Evolutionary conservation across 805 yeast genomes (phyloP), one percentile per base, ranked within the genome.

Genomic region (Lachancea lanzarotensis): DNA sequence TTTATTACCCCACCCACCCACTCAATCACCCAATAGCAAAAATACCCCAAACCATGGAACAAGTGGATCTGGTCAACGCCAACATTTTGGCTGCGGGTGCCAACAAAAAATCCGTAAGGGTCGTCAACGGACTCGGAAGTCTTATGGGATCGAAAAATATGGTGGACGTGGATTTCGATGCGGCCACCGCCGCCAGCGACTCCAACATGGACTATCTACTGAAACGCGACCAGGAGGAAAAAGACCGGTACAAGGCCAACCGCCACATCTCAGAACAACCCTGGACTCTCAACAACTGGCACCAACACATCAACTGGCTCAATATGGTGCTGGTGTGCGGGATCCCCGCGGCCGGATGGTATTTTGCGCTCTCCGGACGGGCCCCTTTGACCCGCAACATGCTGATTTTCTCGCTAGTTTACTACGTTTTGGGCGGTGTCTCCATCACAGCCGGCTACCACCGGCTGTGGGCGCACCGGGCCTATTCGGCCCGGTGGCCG

Each of bases 381-480:
- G 72, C 74, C 36, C 77, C 79, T 8, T 73, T 84, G 34, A 71
- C 71, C 36, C 48, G 55, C 46, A 72, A 76, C 53, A 74, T 83
- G 3, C 51, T 69, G 1, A 45, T 66, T 0, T 69, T 80, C 45
- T 73, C 82, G 0, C 40, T 82, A 17, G 42, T 74, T 16, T 65
- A 80, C 43, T 85, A 82, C 59, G 56, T 67, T 15, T 62, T 79
- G 43, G 77, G 82, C 49, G 95, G 95, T 56, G 50, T 82, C 20
- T 83, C 91, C 36, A 82, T 85, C 62, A 85, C 93, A 18, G 93
- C 85, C 13, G 95, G 95, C 42, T 85, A 85, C 66, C 95, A 85
- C 60, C 72, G 95, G 66, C 70, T 82, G 51, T 85, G 81, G 80
- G 71, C 93, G 25, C 95, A 85, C 66, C 79, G 82, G 62, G 72